Conservation (phyloP, 495 filamentous ascomycete genomes). For the Penicillium paxilli region DNA sequence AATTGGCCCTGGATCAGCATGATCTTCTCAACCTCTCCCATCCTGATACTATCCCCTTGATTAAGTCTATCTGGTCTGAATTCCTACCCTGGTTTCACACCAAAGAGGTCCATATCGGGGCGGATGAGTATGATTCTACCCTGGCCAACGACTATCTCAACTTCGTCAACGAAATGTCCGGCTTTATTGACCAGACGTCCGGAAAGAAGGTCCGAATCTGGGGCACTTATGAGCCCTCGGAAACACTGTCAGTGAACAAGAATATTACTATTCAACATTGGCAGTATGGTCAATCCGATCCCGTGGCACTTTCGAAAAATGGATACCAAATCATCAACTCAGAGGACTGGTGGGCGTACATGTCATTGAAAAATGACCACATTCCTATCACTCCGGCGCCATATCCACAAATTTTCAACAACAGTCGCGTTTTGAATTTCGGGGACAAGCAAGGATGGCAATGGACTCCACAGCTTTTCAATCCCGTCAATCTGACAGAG, state of each 20-base stretch:
- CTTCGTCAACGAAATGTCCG: slow-evolving; percentile 55
- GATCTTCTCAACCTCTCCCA: slow-evolving; percentile 56
- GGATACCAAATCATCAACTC: slow-evolving; percentile 53
- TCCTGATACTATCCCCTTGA: slow-evolving; percentile 51
- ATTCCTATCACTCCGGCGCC: slow-evolving; percentile 52
- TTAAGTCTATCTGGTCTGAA: slow-evolving; percentile 55
- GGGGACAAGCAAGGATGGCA: slow-evolving; percentile 43
- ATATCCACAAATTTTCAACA: slow-evolving; percentile 56
- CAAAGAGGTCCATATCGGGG: slow-evolving; percentile 58
- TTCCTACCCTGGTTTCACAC: slow-evolving; percentile 58
- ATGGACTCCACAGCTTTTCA: slow-evolving; percentile 51
- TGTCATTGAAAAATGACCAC: slow-evolving; percentile 56
- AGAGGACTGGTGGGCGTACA: slow-evolving; percentile 59
- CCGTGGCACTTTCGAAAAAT: slow-evolving; percentile 35
- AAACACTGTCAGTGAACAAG: slow-evolving; percentile 33
- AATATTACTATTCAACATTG: slow-evolving; percentile 56
- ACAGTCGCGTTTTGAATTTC: slow-evolving; percentile 48
- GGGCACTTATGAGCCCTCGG: slow-evolving; percentile 52
- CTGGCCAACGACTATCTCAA: slow-evolving; percentile 53
- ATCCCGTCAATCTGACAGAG: slow-evolving; percentile 43
- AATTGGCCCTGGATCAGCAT: slow-evolving; percentile 47
- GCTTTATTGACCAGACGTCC: slow-evolving; percentile 39
- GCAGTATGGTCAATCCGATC: slow-evolving; percentile 59
- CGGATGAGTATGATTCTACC: slow-evolving; percentile 53
- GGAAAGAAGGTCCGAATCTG: slow-evolving; percentile 54